Conservation (phyloP, 2,329 filamentous ascomycete genomes). For the Diaporthe humulicola region DNA sequence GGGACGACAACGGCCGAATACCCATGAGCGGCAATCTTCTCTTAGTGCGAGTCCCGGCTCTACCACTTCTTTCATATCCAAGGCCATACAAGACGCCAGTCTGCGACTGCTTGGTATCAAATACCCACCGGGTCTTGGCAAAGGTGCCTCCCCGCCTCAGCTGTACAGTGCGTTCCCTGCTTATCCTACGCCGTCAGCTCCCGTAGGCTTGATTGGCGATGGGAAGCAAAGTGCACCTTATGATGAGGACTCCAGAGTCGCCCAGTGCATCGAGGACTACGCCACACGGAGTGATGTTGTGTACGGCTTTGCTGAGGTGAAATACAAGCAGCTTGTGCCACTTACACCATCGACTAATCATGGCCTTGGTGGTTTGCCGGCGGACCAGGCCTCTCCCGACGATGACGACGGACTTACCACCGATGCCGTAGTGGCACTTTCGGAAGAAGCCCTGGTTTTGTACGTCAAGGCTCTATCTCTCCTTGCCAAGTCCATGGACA, state of each 20-base stretch:
- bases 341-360: constrained; percentile 83
- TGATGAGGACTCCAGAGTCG: constrained; percentile 84
- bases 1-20: constrained; percentile 72
- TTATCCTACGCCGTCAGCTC: constrained; percentile 78
- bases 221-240: constrained; percentile 70
- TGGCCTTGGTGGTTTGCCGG: constrained; percentile 73
- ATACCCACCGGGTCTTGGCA: constrained; percentile 73
- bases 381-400: constrained; percentile 70
- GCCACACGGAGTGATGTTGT: constrained; percentile 96
- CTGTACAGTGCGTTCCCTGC: constrained; percentile 86
- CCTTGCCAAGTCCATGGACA: constrained; percentile 94
- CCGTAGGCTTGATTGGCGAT: constrained; percentile 75
- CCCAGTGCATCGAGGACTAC: constrained; percentile 89
- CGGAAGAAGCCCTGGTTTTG: constrained; percentile 93
- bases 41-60: constrained; percentile 79
- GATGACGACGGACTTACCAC: constrained; percentile 85
- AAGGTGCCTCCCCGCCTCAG: constrained; percentile 79
- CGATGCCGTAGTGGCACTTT: constrained; percentile 87
- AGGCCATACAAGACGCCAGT: constrained; percentile 94
- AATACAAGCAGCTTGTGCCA: constrained; percentile 97
- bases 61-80: constrained; percentile 91
- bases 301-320: constrained; percentile 97
- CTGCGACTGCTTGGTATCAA: constrained; percentile 79
- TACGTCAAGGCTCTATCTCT: constrained; percentile 95
- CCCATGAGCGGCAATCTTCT: constrained; percentile 80